A percentile compares a stretch with the other conserved stretches of the same genome.
Evolutionary conservation across 495 filamentous ascomycete genomes (phyloP).

Genomic region (Talaromyces thailandensis): DNA sequence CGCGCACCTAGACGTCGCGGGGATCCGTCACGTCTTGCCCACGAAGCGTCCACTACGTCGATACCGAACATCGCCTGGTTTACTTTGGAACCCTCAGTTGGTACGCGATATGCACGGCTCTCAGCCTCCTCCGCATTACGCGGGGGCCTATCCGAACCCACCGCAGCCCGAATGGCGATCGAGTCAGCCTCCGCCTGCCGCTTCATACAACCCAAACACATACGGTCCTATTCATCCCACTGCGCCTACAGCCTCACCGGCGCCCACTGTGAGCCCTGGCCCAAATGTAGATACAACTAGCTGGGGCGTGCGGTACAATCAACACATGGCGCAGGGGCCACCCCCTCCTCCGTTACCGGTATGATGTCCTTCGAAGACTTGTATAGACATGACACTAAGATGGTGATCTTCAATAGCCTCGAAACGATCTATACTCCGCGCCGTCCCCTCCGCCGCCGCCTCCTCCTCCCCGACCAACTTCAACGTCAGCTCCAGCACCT

Average conservation of each 20-base stretch:
- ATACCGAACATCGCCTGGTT: neutral
- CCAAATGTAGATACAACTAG: slow-evolving; percentile 23
- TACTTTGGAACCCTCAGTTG: neutral
- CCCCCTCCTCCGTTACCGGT: slow-evolving; percentile 41
- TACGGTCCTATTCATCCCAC: slow-evolving; percentile 29
- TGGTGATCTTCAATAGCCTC: slow-evolving; percentile 23
- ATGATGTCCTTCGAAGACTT: slow-evolving; percentile 10
- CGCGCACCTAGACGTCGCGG: neutral
- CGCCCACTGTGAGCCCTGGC: slow-evolving; percentile 15
- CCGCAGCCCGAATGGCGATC: slow-evolving; percentile 38
- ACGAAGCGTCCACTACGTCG: neutral
- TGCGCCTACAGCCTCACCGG: slow-evolving; percentile 9
- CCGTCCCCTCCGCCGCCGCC: slow-evolving; percentile 12
- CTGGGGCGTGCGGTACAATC: slow-evolving; percentile 40
- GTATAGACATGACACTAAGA: neutral
- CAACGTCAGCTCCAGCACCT: slow-evolving; percentile 32
- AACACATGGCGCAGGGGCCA: slow-evolving; percentile 20
- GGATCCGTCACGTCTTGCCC: neutral
- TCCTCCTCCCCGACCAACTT: slow-evolving; percentile 12
- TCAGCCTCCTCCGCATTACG: slow-evolving; percentile 13
- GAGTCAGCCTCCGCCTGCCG: slow-evolving; percentile 17
- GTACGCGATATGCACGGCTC: slow-evolving; percentile 9
- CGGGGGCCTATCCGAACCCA: slow-evolving; percentile 14
- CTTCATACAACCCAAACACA: slow-evolving; percentile 28
- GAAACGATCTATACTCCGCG: slow-evolving; percentile 13